Evolutionary conservation across 345 rosid species (phyloP).

Genomic region (Linum tenue): DNA sequence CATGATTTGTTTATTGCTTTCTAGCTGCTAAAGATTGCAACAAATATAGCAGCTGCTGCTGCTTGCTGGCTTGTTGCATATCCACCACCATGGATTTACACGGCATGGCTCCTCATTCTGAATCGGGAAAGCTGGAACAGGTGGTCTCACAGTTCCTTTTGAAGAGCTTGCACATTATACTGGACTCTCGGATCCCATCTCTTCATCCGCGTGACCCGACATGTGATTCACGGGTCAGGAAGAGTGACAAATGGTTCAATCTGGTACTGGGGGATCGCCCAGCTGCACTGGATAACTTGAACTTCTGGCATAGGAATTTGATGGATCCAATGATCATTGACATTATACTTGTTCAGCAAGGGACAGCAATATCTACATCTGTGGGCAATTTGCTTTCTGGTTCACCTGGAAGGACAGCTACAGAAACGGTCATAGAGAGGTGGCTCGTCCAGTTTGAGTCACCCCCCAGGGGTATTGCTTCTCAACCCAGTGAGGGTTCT

Average conservation of each 20-base stretch:
- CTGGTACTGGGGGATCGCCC: slow-evolving; percentile 79
- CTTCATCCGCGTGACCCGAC: slow-evolving; percentile 36
- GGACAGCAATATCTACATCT: slow-evolving; percentile 27
- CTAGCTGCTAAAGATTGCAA: background rate
- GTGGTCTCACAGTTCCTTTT: slow-evolving; percentile 64
- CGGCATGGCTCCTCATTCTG: slow-evolving; percentile 20
- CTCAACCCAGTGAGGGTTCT: slow-evolving; percentile 36
- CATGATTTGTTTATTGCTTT: background rate
- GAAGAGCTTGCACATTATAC: slow-evolving; percentile 67
- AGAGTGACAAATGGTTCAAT: slow-evolving; percentile 90
- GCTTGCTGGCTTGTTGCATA: no score
- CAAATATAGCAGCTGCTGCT: background rate
- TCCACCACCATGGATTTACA: slow-evolving; percentile 32
- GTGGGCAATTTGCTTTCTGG: slow-evolving; percentile 23
- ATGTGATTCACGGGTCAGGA: slow-evolving; percentile 37
- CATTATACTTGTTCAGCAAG: slow-evolving; percentile 54
- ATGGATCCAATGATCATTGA: slow-evolving; percentile 78
- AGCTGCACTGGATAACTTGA: slow-evolving; percentile 50
- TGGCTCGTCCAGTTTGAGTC: slow-evolving; percentile 76
- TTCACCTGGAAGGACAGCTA: slow-evolving; percentile 16
- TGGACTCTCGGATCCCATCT: slow-evolving; percentile 73
- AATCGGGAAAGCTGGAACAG: slow-evolving; percentile 52
- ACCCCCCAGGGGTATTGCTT: slow-evolving; percentile 28
- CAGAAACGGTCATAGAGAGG: slow-evolving; percentile 78
- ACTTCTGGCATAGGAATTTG: slow-evolving; percentile 63